Evolutionary conservation across 371 early-diverging fungal genomes (phyloP), one percentile per base, ranked within the genome.

Genomic region (Mortierella sp.): DNA sequence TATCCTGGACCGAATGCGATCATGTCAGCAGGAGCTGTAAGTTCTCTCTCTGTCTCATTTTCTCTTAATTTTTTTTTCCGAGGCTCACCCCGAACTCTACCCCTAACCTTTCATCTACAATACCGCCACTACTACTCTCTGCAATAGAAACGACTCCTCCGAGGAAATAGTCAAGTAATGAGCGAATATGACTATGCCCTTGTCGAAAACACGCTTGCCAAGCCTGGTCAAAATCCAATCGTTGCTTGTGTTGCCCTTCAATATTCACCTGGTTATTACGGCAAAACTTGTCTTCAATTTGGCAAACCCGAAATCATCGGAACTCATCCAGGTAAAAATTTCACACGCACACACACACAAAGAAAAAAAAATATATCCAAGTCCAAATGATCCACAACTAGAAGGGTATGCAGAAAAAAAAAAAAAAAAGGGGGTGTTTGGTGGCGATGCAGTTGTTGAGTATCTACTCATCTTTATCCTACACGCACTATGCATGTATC

Each of bases 221-320:
- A 62, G 37, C 67, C 70, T 2, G 76, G 67, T 29, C 21, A 75
- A 51, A 70, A 69, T 64, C 71, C 76, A 0, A 62, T 75, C 26
- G 57, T 75, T 7, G 71, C 71, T 46, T 60, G 71, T 43, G 51
- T 70, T 5, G 25, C 57, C 47, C 67, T 75, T 19, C 76, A 75
- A 0, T 29, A 48, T 0, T 21, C 21, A 1, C 43, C 51, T 53
- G 76, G 71, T 1, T 75, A 70, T 52, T 75, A 66, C 19, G 76
- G 76, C 37, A 70, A 66, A 37, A 59, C 62, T 6, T 9, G 45
- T 23, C 45, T 75, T 26, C 16, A 25, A 5, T 75, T 50, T 37
- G 76, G 76, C 52, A 59, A 55, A 19, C 71, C 71, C 18, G 76
- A 75, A 25, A 46, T 59, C 21, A 68, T 75, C 28, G 67, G 30